Evolutionary conservation across 129 eudicot genomes (phyloP), one percentile per base, ranked within the genome.

Genomic region (Sambucus nigra): DNA sequence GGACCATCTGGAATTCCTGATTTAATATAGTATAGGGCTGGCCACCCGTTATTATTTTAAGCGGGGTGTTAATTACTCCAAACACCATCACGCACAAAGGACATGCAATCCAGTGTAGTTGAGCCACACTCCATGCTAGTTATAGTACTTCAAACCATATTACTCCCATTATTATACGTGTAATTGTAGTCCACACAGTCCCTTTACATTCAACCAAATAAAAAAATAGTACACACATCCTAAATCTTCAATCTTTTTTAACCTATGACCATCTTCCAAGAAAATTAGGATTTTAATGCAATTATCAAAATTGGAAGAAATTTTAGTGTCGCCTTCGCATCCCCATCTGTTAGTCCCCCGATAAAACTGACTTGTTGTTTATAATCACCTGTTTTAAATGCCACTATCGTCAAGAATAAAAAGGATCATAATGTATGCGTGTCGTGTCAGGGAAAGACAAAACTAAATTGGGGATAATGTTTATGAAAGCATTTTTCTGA

Each of bases 341-440:
- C n/a, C n/a, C 98, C 95, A 61, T 85, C 95, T 2, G 94, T 81
- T 63, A 85, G 67, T 54, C 95, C 98, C 22, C 94, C 95, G 65
- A 91, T 76, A 59, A 91, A 91, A 67, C 85, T 71, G 47, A 86
- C 89, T 47, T 85, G 89, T 45, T 79, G 95, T 56, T 76, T 85
- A 65, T 73, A 81, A 65, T 91, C 89, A 41, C 95, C 98, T 2
- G 94, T 85, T 72, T 85, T 85, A 33, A 91, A 91, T 25, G 95
- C 98, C 67, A 91, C 94, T 95, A 85, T 81, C 78, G 49, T 51
- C 26, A 58, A 49, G 57, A 35, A 19, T 14, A 33, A 3, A 28
- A 16, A 32, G 23, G 5, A n/a, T 5, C 45, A 25, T n/a, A 27
- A 41, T 32, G 25, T 6, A 33, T 5, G 24, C 16, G 25, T 33